Base-by-base conservation (phyloP, 1,139 yeast species). In the Citeromyces hawaiiensis region DNA sequence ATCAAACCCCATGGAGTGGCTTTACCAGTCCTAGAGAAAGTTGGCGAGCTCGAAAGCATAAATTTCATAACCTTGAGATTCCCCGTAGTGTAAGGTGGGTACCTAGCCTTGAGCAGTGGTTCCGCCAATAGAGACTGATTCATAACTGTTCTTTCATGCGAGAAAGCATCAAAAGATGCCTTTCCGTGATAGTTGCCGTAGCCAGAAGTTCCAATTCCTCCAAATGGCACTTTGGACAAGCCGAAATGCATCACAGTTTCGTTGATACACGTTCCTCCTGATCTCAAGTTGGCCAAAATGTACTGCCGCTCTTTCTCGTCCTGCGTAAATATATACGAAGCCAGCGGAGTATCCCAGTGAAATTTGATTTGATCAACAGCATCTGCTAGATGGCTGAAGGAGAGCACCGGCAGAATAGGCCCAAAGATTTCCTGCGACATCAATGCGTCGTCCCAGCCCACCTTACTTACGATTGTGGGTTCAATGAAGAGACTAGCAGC, bases 181-280 rank as follows among this genome's bases (percentile, higher is more conserved):
- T 60, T 61, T 4, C 96, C 96, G 53, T 88, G 96, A 60, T 87
- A 87, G 27, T 77, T 71, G 10, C 88, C 88, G 42, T 65, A 61
- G 0, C 98, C 98, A 0, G 95, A 83, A 25, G 60, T 57, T 15
- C 97, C 96, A 43, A 87, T 61, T 32, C 98, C 98, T 35, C 97
- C 97, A 60, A 91, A 88, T 25, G 97, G 97, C 5, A 86, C 73
- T 43, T 70, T 68, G n/a, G 67, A 48, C 43, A 83, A 66, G 1
- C 74, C 88, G 36, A 74, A 87, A 45, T 87, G 95, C 52, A 85
- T 48, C 42, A 86, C 43, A 1, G 78, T 69, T 47, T 88, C 96
- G 53, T 87, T 86, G 45, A 85, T 63, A 37, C 76, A 56, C 13
- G 77, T 64, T 9, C 74, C 86, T 19, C 97, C 97, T 0, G 94